phyloP scores from a whole-genome alignment of 169 alveolate genomes.

The Plasmodium adleri region DNA sequence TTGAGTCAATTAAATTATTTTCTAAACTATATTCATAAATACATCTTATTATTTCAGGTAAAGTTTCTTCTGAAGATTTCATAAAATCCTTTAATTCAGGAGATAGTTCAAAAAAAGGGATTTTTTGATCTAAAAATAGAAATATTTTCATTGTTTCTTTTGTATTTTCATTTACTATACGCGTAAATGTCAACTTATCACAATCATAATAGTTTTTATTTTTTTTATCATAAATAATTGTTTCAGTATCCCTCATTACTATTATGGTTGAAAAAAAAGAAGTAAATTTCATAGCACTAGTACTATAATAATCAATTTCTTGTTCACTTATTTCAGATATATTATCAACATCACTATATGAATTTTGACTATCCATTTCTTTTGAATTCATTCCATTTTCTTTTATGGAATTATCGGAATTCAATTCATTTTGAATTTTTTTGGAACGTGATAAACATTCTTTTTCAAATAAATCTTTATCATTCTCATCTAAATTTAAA shows the following conservation, averaged over 20 bases:
- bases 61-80: slow-evolving; percentile 69
- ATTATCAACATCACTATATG: slow-evolving; percentile 54
- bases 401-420: background rate
- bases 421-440: background rate
- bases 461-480: slow-evolving; percentile 22
- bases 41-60: slow-evolving; percentile 68
- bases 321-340: slow-evolving; percentile 36
- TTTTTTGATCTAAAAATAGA: slow-evolving; percentile 68
- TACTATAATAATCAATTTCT: slow-evolving; percentile 44
- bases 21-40: slow-evolving; percentile 76
- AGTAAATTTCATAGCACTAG: slow-evolving; percentile 72
- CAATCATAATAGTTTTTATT: slow-evolving; percentile 71
- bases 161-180: slow-evolving; percentile 58
- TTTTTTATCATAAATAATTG: slow-evolving; percentile 74
- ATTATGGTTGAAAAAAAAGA: slow-evolving; percentile 75
- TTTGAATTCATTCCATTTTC: slow-evolving; percentile 1
- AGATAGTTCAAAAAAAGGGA: slow-evolving; percentile 73
- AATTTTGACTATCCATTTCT: slow-evolving; percentile 44
- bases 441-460: background rate
- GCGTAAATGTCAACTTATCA: slow-evolving; percentile 72
- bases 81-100: slow-evolving; percentile 54
- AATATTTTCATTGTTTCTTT: slow-evolving; percentile 59
- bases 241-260: slow-evolving; percentile 71
- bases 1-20: slow-evolving; percentile 51
- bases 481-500: slow-evolving; percentile 65